Base-by-base conservation (phyloP, 2,329 filamentous ascomycete genomes). In the Phialophora verrucosa region DNA sequence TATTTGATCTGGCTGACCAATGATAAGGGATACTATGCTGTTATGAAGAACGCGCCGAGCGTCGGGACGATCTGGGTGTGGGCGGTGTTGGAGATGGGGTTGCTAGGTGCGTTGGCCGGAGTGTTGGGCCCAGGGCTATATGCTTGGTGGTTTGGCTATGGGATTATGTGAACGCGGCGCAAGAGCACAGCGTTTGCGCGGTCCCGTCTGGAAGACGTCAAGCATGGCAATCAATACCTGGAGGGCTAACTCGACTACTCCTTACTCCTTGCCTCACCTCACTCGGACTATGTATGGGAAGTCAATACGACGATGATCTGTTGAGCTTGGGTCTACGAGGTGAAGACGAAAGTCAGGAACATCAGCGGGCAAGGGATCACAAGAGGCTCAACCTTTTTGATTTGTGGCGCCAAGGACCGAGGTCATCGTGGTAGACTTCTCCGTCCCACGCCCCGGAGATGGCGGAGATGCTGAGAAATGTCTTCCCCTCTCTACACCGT, bases 11-110 rank as follows among this genome's bases (percentile, higher is more conserved):
- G 91, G 71, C 87, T 93, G 61, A 92, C 91, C 29, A 98, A 97
- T 74, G 84, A 83, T 32, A 87, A 88, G 70, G 87, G 90, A 4
- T 98, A 97, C 74, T 88, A 96, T 72, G 90, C 91, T 6, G 88
- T 96, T 23, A 93, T 98, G 92, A 96, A 97, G 81, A 88, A 88
- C 69, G 91, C 93, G 0, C 95, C 95, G n/a, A 89, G 93, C 4
- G 77, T 97, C 14, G 95, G 92, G 0, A 94, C 91, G 49, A 78
- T 98, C 20, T 98, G 94, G 93, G 85, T 98, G 4, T 98, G 94
- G 93, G 88, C 90, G 35, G 89, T 98, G 25, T 84, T 98, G 55
- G 95, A 99, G 80, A 85, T 97, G 79, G 85, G 92, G 63, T 81
- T 96, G 49, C 74, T 83, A 0, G 88, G 86, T 74, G 91, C 91